Percentiles rank a stretch among this genome's conserved stretches.
Evolutionary conservation across 257 asterid species (phyloP).

Genomic region (Asclepias syriaca): DNA sequence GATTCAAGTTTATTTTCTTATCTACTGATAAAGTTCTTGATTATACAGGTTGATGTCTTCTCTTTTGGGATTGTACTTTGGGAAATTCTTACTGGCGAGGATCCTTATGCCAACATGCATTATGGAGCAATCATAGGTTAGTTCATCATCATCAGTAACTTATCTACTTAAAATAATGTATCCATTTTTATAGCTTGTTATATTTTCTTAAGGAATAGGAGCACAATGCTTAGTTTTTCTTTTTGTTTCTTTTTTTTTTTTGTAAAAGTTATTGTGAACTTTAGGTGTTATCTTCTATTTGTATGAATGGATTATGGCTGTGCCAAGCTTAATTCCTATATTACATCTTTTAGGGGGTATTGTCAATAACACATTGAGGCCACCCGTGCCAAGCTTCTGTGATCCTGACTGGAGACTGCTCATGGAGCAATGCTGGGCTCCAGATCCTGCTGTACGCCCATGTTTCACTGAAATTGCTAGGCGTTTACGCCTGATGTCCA

Average conservation of each 20-base stretch:
- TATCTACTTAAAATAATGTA: background rate
- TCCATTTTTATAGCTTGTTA: background rate
- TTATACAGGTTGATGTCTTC: slow-evolving; percentile 82
- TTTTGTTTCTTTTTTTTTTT: background rate
- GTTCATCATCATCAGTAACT: slow-evolving; percentile 15
- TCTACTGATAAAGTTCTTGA: slow-evolving; percentile 10
- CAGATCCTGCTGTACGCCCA: slow-evolving; percentile 74
- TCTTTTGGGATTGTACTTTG: slow-evolving; percentile 91
- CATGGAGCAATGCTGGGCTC: slow-evolving; percentile 99
- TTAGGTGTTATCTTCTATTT: background rate
- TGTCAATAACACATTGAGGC: slow-evolving; percentile 80
- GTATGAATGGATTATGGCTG: background rate
- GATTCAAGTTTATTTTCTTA: background rate
- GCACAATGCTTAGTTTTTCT: background rate
- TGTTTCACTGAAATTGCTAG: slow-evolving; percentile 78
- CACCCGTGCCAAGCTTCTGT: slow-evolving; percentile 68
- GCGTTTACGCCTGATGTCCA: slow-evolving; percentile 64
- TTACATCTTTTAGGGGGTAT: slow-evolving; percentile 57
- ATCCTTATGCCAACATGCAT: slow-evolving; percentile 96
- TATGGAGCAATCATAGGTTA: slow-evolving; percentile 94
- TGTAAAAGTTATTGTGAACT: background rate
- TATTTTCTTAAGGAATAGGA: background rate
- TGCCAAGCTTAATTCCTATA: background rate
- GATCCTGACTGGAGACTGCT: slow-evolving; percentile 74
- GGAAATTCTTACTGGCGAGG: slow-evolving; percentile 98